Base-by-base conservation (phyloP, 2,329 filamentous ascomycete species). In the Akanthomyces uredinophilus region DNA sequence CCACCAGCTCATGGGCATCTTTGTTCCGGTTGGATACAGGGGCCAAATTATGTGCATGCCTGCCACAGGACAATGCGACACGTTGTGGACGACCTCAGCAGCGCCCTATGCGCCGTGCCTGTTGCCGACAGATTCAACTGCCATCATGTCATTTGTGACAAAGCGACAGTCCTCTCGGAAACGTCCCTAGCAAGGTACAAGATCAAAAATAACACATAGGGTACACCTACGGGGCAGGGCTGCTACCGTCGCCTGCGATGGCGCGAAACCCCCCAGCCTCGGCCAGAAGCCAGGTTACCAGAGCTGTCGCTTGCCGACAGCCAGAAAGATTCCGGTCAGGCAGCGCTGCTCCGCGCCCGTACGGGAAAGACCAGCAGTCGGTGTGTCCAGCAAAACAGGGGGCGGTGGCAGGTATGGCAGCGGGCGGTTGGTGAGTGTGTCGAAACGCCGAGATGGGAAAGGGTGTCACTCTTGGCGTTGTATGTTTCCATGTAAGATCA, bases 401-500 rank as follows among this genome's bases (percentile, higher is more conserved):
- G 56, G 46, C n/a, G 27, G 47, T 60, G 56, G 39, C 47, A 24
- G 39, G 47, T 24, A 44, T 24, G 56, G 47, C 47, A 44, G 47
- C 39, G 37, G 46, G 43, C 44, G 46, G 56, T 41, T 52, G 35
- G 24, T 29, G 51, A 57, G 43, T n/a, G 53, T 29, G 35, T 60
- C 47, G 56, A 60, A 60, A 60, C 50, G 39, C 20, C 58, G 39
- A 39, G 39, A 47, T 52, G 58, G 29, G 20, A 53, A 60, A 60
- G 49, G 49, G 39, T 53, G 39, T 53, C 41, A 53, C 58, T 51
- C 49, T 60, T 37, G 49, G 58, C 58, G 29, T 51, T 44, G 4
- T 5, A 53, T 53, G 58, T 39, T 53, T 51, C 49, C 58, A 46
- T 60, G 49, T 37, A 60, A 47, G 58, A 53, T 60, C 39, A 53